A percentile compares a stretch with the other conserved stretches of the same genome.
Evolutionary conservation across 257 asterid species (phyloP).

Genomic region (Solanum corneliomulleri): DNA sequence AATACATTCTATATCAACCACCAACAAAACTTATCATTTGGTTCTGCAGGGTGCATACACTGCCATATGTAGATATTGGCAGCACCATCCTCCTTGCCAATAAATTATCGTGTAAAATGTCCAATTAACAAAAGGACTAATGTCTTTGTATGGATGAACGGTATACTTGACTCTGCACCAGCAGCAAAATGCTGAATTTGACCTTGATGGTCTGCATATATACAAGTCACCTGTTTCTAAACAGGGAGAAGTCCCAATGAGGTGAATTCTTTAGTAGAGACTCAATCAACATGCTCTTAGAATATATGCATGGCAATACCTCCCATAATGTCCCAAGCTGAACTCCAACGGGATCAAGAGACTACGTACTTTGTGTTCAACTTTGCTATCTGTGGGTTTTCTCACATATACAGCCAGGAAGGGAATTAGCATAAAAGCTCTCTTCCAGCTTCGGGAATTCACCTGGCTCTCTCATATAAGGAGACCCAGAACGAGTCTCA

Average conservation of each 20-base stretch:
- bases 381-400: slow-evolving; percentile 19
- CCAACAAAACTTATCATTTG: not conserved
- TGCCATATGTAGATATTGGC: not conserved
- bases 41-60: not conserved
- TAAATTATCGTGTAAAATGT: not conserved
- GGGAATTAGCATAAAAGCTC: slow-evolving; percentile 86
- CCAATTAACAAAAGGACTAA: not conserved
- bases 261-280: not conserved
- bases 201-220: not conserved
- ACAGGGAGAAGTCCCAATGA: not conserved
- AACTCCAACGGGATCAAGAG: not conserved
- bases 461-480: slow-evolving; percentile 71
- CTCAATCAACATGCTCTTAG: not conserved
- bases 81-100: not conserved
- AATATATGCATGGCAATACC: not conserved
- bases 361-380: not conserved
- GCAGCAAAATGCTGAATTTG: not conserved
- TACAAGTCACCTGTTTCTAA: not conserved
- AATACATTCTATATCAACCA: not conserved
- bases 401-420: slow-evolving; percentile 89
- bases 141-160: not conserved
- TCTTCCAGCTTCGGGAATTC: slow-evolving; percentile 93
- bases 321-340: not conserved
- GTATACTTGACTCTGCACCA: not conserved
- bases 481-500: slow-evolving; percentile 59